Base-by-base conservation (phyloP, 2,329 filamentous ascomycete species). In the Fusarium cyanostomum region DNA sequence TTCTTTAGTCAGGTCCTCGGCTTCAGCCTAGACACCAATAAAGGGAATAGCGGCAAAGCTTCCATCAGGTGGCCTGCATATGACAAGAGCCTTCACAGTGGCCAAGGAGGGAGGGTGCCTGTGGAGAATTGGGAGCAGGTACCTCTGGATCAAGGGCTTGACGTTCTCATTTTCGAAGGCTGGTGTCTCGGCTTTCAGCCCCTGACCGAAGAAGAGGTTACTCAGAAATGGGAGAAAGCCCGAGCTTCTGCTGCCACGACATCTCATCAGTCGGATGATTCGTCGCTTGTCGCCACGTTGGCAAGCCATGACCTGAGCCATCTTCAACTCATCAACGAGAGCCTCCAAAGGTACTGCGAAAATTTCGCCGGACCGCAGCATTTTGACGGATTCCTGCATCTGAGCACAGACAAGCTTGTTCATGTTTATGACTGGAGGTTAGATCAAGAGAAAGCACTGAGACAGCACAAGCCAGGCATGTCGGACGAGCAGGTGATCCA, bases 101-200 rank as follows among this genome's bases (percentile, higher is more conserved):
- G 64, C 4, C 64, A 70, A 3, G 66, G 66, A 2, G 69, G 62
- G 2, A 63, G 69, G 4, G 52, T 68, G 1, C 60, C 68, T 0
- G 10, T 44, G 2, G 59, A 63, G 1, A 3, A 66, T 0, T 71
- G 64, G 69, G 65, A 65, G 9, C 18, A 65, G 16, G 59, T 71
- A 2, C 16, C 52, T 2, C 37, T 59, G 5, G 41, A 13, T 0
- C 7, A 59, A 21, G 41, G 49, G 8, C 53, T 71, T 0, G 64
- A 71, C 8, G 67, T 71, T 4, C 50, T 71, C 2, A 68, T 71
- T 1, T 71, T 71, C 6, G 69, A 71, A 27, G 67, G 69, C 11
- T 70, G 67, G 67, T 68, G 64, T 16, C 64, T 71, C 3, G 69
- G 66, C 1, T 71, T 69, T 28, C 55, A 64, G 9, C 60, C 62